Evolutionary conservation across 768 basidiomycete species (phyloP), one percentile per base, ranked within the genome.

Genomic region (Mycena alexandri): DNA sequence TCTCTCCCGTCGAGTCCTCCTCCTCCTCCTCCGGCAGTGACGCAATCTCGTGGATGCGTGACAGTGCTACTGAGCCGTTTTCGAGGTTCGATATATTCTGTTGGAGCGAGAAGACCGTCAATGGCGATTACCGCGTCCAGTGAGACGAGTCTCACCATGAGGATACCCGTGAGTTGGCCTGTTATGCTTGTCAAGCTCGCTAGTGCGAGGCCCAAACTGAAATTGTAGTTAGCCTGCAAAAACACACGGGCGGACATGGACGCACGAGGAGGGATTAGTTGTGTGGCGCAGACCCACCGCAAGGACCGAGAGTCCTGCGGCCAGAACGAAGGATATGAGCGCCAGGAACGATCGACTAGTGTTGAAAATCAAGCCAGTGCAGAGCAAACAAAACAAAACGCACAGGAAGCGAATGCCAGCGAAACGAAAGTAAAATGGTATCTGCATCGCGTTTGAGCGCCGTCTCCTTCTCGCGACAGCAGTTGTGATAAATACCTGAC

Each of bases 1-100:
- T 12, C 46, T 10, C 8, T 59, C 38, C 25, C 29, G 5, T 36
- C 12, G 34, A 44, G n/a, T 54, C 60, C n/a, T 36, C 34, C 34
- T 36, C 55, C 33, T 52, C 19, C 47, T 71, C 69, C 21, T 66
- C 57, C 16, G 69, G 69, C 19, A 70, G 50, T 3, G 55, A 51
- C 8, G 65, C 57, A 19, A 70, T 67, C 25, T 70, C 69, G 34
- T 70, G 69, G 36, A 70, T 67, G 38, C 65, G 44, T 5, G 69
- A 70, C 8, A 70, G 12, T 9, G 65, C 69, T 21, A 70, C 48
- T 14, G 61, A 53, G 8, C 47, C 55, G 36, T 70, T 70, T 43
- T 70, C 69, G 13, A 70, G 60, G 25, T 29, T 33, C 33, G 65
- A 44, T 16, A 70, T 38, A 19, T 38, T 67, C 65, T 61, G 11